phyloP scores from a whole-genome alignment of 2,329 filamentous ascomycete genomes.

The Curvularia eragrostidis region DNA sequence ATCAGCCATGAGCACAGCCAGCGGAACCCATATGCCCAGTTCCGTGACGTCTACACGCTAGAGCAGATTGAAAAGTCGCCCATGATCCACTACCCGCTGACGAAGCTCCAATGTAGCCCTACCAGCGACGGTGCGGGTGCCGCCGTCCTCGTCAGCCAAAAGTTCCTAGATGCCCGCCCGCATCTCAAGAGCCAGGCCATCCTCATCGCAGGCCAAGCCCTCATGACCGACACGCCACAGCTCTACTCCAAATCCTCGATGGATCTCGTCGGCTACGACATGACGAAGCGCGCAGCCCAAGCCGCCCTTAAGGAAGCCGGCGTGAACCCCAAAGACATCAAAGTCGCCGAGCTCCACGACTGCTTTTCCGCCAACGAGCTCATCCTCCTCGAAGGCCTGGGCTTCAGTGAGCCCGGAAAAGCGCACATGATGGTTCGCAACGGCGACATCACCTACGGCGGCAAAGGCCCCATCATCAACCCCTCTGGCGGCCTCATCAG shows the following conservation, averaged over 20 bases:
- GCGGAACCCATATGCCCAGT: slow-evolving; percentile 94
- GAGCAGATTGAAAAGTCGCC: slow-evolving; percentile 79
- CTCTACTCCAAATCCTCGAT: slow-evolving; percentile 82
- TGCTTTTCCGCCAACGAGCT: slow-evolving; percentile 97
- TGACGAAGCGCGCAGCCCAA: slow-evolving; percentile 74
- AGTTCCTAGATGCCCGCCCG: slow-evolving; percentile 82
- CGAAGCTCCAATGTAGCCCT: slow-evolving; percentile 95
- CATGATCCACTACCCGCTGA: slow-evolving; percentile 83
- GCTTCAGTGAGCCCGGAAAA: slow-evolving; percentile 76
- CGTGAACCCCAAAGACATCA: slow-evolving; percentile 70
- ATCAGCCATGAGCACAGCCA: slow-evolving; percentile 90
- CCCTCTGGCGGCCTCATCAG: slow-evolving; percentile 92
- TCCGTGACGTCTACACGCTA: slow-evolving; percentile 84
- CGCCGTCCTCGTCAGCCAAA: slow-evolving; percentile 85
- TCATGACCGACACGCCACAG: slow-evolving; percentile 80
- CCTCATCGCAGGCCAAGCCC: slow-evolving; percentile 81
- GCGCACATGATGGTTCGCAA: slow-evolving; percentile 87
- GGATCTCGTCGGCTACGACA: slow-evolving; percentile 87
- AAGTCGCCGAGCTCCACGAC: slow-evolving; percentile 91
- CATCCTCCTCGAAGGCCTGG: slow-evolving; percentile 83
- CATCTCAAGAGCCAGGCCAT: slow-evolving; percentile 81
- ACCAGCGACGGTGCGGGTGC: slow-evolving; percentile 92
- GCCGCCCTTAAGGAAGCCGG: slow-evolving; percentile 75
- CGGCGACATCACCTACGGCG: slow-evolving; percentile 90
- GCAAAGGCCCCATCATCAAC: slow-evolving; percentile 77